A percentile compares a stretch with the other conserved stretches of the same genome.
Conservation (phyloP, 257 asterid genomes). For the Perilla frutescens region DNA sequence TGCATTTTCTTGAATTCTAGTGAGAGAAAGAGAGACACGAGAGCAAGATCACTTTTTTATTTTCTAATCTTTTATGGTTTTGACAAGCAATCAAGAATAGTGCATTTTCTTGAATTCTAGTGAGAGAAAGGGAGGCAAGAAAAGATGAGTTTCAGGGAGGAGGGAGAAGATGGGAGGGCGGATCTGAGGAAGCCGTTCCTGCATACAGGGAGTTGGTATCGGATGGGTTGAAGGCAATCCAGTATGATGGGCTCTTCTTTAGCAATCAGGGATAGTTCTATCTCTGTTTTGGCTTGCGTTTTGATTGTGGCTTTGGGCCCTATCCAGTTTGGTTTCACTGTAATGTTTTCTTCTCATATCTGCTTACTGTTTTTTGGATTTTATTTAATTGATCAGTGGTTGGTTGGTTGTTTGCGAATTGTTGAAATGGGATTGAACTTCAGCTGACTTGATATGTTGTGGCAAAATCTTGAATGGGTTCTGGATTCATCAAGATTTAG, state of each 20-base stretch:
- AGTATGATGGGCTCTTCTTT: constrained; percentile 82
- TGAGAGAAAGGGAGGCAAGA: not conserved
- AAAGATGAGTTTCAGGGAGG: constrained; percentile 85
- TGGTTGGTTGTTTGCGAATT: constrained; percentile 7
- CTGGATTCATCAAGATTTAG: not conserved
- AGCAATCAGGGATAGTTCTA: constrained; percentile 75
- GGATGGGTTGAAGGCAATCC: constrained; percentile 88
- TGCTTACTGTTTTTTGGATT: not conserved
- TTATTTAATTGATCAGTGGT: not conserved
- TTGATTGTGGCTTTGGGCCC: constrained; percentile 94
- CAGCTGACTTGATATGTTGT: not conserved
- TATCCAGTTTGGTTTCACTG: constrained; percentile 93
- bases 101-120: constrained; percentile 25
- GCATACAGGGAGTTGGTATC: constrained; percentile 94
- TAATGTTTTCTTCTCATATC: constrained; percentile 35
- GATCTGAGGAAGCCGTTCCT: constrained; percentile 87
- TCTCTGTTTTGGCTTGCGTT: constrained; percentile 88
- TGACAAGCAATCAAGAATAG: constrained; percentile 36
- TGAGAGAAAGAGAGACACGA: not conserved
- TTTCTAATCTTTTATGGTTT: not conserved
- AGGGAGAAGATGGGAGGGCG: constrained; percentile 78
- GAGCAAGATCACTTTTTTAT: not conserved
- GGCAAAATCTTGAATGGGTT: not conserved
- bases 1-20: constrained; percentile 25
- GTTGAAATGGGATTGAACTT: not conserved